Evolutionary conservation across 805 yeast genomes (phyloP).

Genomic region (Danielozyma ontarioensis): DNA sequence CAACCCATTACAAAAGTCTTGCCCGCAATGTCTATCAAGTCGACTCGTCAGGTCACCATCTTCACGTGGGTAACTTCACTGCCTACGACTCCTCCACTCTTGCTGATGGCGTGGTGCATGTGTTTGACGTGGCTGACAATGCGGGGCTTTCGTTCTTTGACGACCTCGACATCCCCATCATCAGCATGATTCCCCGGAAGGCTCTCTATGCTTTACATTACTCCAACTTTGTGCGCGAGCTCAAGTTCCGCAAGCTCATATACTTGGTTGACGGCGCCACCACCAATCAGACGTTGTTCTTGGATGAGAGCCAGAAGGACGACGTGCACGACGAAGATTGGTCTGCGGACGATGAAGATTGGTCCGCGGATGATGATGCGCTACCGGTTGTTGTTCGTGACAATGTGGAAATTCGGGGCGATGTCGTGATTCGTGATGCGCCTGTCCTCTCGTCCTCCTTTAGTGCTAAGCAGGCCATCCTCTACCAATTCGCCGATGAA

Average conservation of each 20-base stretch:
- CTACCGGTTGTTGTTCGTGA: not conserved
- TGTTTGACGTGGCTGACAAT: constrained; percentile 14
- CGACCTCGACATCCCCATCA: constrained; percentile 15
- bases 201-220: constrained; percentile 41
- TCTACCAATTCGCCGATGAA: constrained; percentile 63
- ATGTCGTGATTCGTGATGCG: too few relatives aligned
- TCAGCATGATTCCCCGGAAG: constrained; percentile 28
- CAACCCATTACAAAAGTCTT: constrained; percentile 2
- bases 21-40: constrained; percentile 10
- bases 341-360: constrained; percentile 1
- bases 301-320: constrained; percentile 36
- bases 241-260: constrained; percentile 54
- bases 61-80: constrained; percentile 16
- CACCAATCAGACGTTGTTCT: constrained; percentile 56
- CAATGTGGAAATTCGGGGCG: too few relatives aligned
- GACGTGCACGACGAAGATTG: constrained; percentile 22
- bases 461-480: constrained; percentile 29
- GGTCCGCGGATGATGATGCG: constrained; percentile 8
- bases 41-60: constrained; percentile 3
- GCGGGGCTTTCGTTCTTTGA: constrained; percentile 13
- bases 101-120: constrained; percentile 32
- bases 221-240: constrained; percentile 62
- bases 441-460: constrained; percentile 14
- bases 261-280: constrained; percentile 51
- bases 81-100: constrained; percentile 13